These are phyloP conservation scores for Dalechampia spathulata DNA, from an alignment of 441 rosid genomes.

Conservation along the genomic window DNA sequence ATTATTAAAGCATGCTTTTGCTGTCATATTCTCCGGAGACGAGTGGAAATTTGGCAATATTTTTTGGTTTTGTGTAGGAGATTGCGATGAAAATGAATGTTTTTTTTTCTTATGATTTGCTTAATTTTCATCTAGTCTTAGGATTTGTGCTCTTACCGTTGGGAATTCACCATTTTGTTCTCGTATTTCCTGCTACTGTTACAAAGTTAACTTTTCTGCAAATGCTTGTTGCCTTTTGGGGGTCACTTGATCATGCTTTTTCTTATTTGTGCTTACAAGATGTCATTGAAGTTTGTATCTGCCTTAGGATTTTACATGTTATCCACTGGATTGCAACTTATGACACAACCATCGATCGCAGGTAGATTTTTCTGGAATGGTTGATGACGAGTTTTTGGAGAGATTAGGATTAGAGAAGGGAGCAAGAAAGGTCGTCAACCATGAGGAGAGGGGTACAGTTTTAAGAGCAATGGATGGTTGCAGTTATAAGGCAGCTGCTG, in stretches of 20 bases:
- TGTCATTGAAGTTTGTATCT: too few species aligned
- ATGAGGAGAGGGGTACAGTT: conserved; percentile 89
- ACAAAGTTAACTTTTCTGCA: too few species aligned
- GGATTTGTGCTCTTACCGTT: background rate
- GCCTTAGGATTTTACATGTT: too few species aligned
- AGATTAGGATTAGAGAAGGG: conserved; percentile 75
- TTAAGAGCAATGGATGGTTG: conserved; percentile 98
- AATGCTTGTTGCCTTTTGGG: background rate
- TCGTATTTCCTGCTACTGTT: background rate
- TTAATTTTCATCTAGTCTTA: background rate
- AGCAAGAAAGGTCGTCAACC: conserved; percentile 82
- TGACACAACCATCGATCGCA: too few species aligned
- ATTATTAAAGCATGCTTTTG: too few species aligned
- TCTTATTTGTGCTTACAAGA: too few species aligned
- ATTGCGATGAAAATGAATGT: too few species aligned
- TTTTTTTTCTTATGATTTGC: background rate
- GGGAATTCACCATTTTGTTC: background rate
- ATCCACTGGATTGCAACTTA: too few species aligned
- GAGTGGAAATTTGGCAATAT: too few species aligned
- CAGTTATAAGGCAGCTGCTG: conserved; percentile 96
- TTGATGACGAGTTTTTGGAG: conserved; percentile 66
- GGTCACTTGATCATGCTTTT: too few species aligned
- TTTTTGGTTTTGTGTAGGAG: too few species aligned
- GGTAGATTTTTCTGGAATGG: conserved; percentile 93
- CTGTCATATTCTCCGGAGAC: too few species aligned